phyloP scores from a whole-genome alignment of 805 yeast genomes.

The Candida nonsorbophila region DNA sequence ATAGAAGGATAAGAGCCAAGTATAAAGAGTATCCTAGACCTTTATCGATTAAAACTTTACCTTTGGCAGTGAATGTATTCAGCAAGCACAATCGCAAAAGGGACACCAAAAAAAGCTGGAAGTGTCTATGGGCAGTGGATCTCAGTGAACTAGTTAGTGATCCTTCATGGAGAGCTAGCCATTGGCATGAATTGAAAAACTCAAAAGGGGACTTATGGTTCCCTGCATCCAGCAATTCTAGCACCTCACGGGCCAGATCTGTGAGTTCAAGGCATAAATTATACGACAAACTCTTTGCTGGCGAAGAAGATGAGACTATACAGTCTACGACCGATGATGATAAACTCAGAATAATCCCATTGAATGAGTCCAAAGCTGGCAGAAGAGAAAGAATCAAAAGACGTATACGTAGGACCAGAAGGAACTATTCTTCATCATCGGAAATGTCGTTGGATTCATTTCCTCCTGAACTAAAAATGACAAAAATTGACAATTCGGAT shows the following conservation, averaged over 20 bases:
- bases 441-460: constrained; percentile 1
- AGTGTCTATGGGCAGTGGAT: constrained; percentile 61
- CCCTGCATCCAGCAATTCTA: constrained; percentile 19
- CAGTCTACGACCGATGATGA: not conserved
- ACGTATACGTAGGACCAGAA: constrained; percentile 4
- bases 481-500: not conserved
- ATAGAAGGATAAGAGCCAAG: constrained; percentile 54
- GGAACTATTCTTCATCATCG: constrained; percentile 4
- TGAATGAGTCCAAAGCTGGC: constrained; percentile 5
- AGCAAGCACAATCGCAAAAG: constrained; percentile 25
- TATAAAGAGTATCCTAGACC: constrained; percentile 44
- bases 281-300: constrained; percentile 30
- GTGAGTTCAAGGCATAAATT: constrained; percentile 11
- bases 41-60: constrained; percentile 43
- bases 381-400: constrained; percentile 7
- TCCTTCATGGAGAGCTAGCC: constrained; percentile 49
- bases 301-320: constrained; percentile 5
- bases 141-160: constrained; percentile 55
- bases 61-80: constrained; percentile 63
- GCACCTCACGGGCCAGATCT: constrained; percentile 2
- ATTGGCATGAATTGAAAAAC: constrained; percentile 47
- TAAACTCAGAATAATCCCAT: constrained; percentile 2
- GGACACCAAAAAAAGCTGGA: constrained; percentile 28
- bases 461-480: constrained; percentile 1
- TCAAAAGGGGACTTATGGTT: constrained; percentile 50